Percentiles rank a stretch among this genome's conserved stretches.
Evolutionary conservation across 176 grass and related monocot species (phyloP).

Genomic region (Cenchrus purpureus): DNA sequence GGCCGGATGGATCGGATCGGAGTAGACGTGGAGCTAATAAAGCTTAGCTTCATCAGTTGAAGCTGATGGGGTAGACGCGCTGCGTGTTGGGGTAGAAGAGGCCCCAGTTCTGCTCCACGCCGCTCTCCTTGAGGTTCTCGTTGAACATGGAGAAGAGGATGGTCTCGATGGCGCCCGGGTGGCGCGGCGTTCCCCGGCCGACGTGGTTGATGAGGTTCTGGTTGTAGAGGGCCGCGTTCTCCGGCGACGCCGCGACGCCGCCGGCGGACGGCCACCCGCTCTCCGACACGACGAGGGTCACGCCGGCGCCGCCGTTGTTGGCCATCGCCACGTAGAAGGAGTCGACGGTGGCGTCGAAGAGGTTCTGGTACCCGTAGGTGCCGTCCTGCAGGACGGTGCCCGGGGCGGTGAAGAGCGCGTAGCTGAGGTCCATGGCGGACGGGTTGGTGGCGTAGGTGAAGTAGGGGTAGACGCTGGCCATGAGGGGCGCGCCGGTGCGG

Average conservation of each 20-base stretch:
- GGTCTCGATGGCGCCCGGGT: slow-evolving; percentile 30
- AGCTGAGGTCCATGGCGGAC: slow-evolving; percentile 25
- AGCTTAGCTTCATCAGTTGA: slow-evolving; percentile 20
- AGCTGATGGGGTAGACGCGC: slow-evolving; percentile 59
- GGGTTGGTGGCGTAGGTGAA: slow-evolving; percentile 42
- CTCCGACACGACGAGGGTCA: slow-evolving; percentile 57
- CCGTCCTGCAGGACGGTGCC: slow-evolving; percentile 43
- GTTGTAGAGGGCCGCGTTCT: slow-evolving; percentile 63
- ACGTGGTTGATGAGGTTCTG: slow-evolving; percentile 73
- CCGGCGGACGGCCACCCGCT: slow-evolving; percentile 66
- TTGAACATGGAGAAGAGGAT: slow-evolving; percentile 79
- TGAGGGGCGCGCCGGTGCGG: slow-evolving; percentile 44
- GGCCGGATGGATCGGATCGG: too few species aligned
- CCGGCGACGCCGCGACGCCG: slow-evolving; percentile 23
- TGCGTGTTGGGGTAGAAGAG: slow-evolving; percentile 63
- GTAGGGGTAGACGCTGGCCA: slow-evolving; percentile 57
- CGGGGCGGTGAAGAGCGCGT: slow-evolving; percentile 52
- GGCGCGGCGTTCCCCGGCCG: slow-evolving; percentile 54
- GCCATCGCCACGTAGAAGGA: slow-evolving; percentile 54
- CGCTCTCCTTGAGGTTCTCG: slow-evolving; percentile 50
- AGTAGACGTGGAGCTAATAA: not conserved
- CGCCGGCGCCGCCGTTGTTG: slow-evolving; percentile 31
- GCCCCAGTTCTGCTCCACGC: slow-evolving; percentile 50
- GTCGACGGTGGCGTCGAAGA: slow-evolving; percentile 61
- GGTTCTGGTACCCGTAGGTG: slow-evolving; percentile 45